These are phyloP conservation scores for Chaetomium fimeti DNA, from an alignment of 495 filamentous ascomycete genomes.

Conservation along the genomic window DNA sequence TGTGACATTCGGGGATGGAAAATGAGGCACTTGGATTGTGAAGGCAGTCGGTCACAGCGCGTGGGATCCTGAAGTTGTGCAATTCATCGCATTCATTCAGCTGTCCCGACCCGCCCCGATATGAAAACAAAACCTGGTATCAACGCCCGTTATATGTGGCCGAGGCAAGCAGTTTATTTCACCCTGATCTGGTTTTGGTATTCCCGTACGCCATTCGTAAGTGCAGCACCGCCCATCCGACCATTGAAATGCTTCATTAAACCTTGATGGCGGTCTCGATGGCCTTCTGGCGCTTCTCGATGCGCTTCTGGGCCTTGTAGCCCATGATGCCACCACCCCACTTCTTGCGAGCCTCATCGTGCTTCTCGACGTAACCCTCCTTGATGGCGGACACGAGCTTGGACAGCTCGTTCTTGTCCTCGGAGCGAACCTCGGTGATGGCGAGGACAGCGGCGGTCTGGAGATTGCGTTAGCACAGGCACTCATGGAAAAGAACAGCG, in stretches of 20 bases:
- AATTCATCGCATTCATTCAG: constrained; percentile 28
- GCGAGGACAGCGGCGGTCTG: constrained; percentile 95
- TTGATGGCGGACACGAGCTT: constrained; percentile 96
- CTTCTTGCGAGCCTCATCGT: constrained; percentile 85
- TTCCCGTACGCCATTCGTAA: constrained; percentile 42
- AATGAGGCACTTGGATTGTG: background rate
- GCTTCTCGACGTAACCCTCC: constrained; percentile 96
- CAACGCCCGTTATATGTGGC: constrained; percentile 27
- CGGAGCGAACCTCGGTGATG: constrained; percentile 89
- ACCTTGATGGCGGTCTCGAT: constrained; percentile 92
- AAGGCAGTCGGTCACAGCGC: constrained; percentile 6
- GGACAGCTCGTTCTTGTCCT: constrained; percentile 96
- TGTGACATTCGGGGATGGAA: background rate
- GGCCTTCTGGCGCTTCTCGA: constrained; percentile 96
- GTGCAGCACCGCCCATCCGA: constrained; percentile 33
- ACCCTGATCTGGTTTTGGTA: constrained; percentile 43
- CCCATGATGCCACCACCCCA: constrained; percentile 99
- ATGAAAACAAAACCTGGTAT: constrained; percentile 26
- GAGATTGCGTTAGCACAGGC: constrained; percentile 28
- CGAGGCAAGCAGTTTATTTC: constrained; percentile 38
- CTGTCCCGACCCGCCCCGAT: constrained; percentile 23
- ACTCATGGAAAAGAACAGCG: background rate
- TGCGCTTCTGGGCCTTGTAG: constrained; percentile 86
- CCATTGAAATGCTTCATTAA: constrained; percentile 49
- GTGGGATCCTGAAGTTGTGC: constrained; percentile 10